Evolutionary conservation across 768 basidiomycete genomes (phyloP).

Genomic region (Astraeus odoratus): DNA sequence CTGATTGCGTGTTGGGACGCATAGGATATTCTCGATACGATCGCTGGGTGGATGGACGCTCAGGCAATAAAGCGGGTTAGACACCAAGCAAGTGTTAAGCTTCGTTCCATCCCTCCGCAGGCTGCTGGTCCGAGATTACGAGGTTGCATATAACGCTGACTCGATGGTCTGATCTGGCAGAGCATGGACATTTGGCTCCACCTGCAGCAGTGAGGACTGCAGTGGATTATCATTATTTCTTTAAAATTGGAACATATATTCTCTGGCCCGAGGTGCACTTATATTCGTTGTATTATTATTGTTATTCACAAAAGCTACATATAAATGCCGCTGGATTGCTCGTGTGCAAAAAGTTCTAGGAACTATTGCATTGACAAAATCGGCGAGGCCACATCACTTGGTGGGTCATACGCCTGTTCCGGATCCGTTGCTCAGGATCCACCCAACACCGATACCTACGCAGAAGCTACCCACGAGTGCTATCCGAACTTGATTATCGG

Average conservation of each 20-base stretch:
- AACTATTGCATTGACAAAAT: too few species aligned
- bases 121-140: constrained; percentile 23
- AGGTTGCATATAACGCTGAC: not conserved
- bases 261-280: too few species aligned
- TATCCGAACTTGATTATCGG: constrained; percentile 24
- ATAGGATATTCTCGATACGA: constrained; percentile 22
- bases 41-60: constrained; percentile 21
- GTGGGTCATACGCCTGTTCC: too few species aligned
- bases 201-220: not conserved
- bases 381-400: too few species aligned
- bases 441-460: constrained; percentile 38
- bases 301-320: too few species aligned
- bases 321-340: too few species aligned
- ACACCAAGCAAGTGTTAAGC: not conserved
- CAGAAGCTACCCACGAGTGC: constrained; percentile 37
- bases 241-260: too few species aligned
- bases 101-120: constrained; percentile 8
- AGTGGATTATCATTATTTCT: constrained; percentile 17
- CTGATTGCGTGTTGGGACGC: not conserved
- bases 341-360: too few species aligned
- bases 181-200: too few species aligned
- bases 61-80: constrained; percentile 17
- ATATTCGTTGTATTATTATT: too few species aligned
- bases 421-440: too few species aligned
- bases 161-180: constrained; percentile 39